Percentiles rank a stretch among this genome's conserved stretches.
phyloP scores from a whole-genome alignment of 495 filamentous ascomycete genomes.

The Neurospora intermedia region DNA sequence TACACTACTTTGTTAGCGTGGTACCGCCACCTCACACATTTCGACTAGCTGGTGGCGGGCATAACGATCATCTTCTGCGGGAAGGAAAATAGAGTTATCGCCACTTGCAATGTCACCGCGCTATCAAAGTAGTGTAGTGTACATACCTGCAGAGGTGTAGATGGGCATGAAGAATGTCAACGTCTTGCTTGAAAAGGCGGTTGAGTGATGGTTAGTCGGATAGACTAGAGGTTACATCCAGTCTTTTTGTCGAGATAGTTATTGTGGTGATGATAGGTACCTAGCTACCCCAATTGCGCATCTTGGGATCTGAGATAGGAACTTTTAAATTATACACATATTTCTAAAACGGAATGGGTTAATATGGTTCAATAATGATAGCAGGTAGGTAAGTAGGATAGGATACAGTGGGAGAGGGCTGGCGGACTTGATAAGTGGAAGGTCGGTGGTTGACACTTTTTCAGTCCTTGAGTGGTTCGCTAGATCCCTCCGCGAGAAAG shows the following conservation, averaged over 20 bases:
- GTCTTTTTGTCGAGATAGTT: neutral
- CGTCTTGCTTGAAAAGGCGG: neutral
- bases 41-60: no score
- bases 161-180: neutral
- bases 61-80: no score
- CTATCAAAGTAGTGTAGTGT: no score
- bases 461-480: neutral
- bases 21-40: no score
- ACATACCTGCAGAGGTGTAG: neutral
- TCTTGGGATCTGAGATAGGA: neutral
- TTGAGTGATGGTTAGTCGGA: no score
- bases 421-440: neutral
- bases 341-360: neutral
- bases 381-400: neutral
- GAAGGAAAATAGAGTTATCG: no score
- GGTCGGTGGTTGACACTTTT: neutral
- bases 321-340: neutral
- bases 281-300: neutral
- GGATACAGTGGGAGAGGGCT: neutral
- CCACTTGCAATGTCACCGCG: no score
- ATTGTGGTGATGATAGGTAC: neutral
- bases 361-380: neutral
- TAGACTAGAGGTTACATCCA: neutral
- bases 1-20: no score
- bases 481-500: neutral